These are phyloP conservation scores for Tetradesmus lagerheimii DNA, from an alignment of 139 green algal genomes.

Conservation along the genomic window DNA sequence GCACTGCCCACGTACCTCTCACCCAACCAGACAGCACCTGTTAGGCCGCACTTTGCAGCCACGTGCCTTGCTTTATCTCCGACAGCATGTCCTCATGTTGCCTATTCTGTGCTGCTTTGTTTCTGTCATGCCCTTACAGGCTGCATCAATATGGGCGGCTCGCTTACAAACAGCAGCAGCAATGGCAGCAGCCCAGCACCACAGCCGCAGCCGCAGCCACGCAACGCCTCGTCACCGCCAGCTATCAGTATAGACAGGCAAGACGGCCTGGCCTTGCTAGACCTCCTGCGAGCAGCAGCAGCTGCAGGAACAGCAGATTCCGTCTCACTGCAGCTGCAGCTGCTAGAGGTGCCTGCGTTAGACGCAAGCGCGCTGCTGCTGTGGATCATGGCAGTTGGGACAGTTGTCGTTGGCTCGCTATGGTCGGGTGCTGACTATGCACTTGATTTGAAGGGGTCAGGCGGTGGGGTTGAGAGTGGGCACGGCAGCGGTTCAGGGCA, in stretches of 20 bases:
- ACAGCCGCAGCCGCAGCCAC: neutral
- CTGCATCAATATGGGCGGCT: conserved; percentile 68
- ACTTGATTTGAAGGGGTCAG: conserved; percentile 19
- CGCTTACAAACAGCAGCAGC: conserved; percentile 38
- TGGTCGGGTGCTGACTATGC: conserved; percentile 71
- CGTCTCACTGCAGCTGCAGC: conserved; percentile 9
- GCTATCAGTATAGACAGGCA: conserved; percentile 62
- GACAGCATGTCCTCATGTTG: too few species aligned
- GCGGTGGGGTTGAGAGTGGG: neutral
- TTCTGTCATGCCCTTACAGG: conserved; percentile 43
- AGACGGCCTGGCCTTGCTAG: conserved; percentile 45
- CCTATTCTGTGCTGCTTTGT: too few species aligned
- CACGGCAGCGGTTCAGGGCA: neutral
- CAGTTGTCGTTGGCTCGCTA: conserved; percentile 60
- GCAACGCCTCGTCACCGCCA: neutral
- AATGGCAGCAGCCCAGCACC: neutral
- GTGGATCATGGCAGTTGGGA: conserved; percentile 79
- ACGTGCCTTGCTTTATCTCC: too few species aligned
- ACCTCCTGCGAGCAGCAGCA: conserved; percentile 5
- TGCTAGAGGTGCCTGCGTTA: conserved; percentile 48
- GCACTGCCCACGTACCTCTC: too few species aligned
- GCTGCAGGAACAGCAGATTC: neutral
- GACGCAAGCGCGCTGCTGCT: conserved; percentile 68
- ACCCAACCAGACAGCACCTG: too few species aligned
- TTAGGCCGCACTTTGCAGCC: too few species aligned